These are phyloP conservation scores for Puccinia coronata DNA, from an alignment of 1,284 basidiomycete species.

Conservation along the genomic window DNA sequence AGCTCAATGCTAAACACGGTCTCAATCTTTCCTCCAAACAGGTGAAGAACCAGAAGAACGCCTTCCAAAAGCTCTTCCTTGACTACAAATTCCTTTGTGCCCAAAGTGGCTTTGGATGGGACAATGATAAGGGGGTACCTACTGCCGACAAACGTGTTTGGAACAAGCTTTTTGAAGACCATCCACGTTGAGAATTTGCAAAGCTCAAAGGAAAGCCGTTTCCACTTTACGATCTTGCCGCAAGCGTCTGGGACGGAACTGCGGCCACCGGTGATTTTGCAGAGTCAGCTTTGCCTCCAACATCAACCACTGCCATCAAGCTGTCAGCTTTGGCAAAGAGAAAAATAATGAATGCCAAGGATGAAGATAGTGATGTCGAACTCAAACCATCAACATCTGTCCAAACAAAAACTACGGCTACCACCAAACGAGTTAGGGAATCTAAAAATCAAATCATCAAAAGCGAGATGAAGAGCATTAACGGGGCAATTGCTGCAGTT, in stretches of 20 bases:
- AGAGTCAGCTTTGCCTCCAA: background rate
- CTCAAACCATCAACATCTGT: background rate
- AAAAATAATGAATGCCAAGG: too few relatives aligned
- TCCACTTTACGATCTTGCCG: background rate
- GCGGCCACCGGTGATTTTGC: background rate
- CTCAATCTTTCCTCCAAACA: background rate
- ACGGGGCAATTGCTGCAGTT: background rate
- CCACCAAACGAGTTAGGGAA: too few relatives aligned
- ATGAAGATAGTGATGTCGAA: background rate
- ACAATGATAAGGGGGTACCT: background rate
- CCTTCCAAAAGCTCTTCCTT: background rate
- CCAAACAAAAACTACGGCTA: background rate
- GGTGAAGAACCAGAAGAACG: background rate
- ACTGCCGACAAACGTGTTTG: background rate
- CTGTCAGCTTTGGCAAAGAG: background rate
- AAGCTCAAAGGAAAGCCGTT: background rate
- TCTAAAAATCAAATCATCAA: background rate
- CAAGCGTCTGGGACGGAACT: background rate
- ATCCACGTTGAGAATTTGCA: background rate
- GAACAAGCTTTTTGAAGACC: background rate
- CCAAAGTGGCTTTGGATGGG: conserved; percentile 6
- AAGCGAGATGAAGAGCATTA: background rate
- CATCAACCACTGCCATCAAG: background rate
- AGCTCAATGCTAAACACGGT: background rate
- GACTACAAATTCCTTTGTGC: background rate